These are phyloP conservation scores for Hanseniaspora guilliermondii DNA, from an alignment of 805 yeast genomes.

Conservation along the genomic window DNA sequence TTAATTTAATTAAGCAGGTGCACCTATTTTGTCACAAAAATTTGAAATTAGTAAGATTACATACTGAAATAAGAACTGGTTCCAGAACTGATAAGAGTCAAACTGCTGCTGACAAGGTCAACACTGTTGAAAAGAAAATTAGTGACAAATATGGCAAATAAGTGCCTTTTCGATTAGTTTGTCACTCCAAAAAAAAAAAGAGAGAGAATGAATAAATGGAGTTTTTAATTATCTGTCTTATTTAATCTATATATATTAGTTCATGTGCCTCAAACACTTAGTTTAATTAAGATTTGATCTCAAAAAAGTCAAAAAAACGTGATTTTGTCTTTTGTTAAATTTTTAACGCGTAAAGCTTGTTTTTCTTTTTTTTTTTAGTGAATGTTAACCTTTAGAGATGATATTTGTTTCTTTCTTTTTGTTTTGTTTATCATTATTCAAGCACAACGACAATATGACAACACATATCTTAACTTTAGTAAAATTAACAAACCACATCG, in stretches of 20 bases:
- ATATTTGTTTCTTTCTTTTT: not conserved
- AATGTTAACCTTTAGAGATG: not conserved
- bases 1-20: slow-evolving; percentile 61
- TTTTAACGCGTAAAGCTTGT: not conserved
- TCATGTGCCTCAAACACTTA: too few relatives aligned
- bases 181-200: too few relatives aligned
- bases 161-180: not conserved
- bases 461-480: too few relatives aligned
- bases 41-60: slow-evolving; percentile 61
- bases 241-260: not conserved
- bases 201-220: too few relatives aligned
- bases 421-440: not conserved
- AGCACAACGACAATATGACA: too few relatives aligned
- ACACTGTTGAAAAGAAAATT: slow-evolving; percentile 46
- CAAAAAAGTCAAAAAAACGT: not conserved
- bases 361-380: not conserved
- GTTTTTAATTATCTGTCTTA: slow-evolving; percentile 3
- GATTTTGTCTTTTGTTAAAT: not conserved
- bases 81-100: slow-evolving; percentile 69
- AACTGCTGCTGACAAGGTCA: slow-evolving; percentile 59
- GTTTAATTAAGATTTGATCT: not conserved
- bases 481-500: not conserved
- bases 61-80: slow-evolving; percentile 77
- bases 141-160: slow-evolving; percentile 17
- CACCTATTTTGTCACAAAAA: slow-evolving; percentile 60